phyloP scores from a whole-genome alignment of 2,329 filamentous ascomycete genomes.

The Aspergillus amoenus region DNA sequence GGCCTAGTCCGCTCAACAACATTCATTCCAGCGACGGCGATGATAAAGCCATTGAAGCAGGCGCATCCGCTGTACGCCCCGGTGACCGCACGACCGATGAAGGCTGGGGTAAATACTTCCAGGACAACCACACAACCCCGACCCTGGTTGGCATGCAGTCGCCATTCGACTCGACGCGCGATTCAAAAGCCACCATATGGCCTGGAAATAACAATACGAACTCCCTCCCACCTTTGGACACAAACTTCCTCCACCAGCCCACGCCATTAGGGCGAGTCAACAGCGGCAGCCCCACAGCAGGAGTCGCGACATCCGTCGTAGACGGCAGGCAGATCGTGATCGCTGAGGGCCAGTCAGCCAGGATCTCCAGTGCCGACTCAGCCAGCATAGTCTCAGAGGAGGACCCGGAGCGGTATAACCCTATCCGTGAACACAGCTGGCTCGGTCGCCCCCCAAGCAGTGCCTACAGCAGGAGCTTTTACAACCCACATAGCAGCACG shows the following conservation, averaged over 20 bases:
- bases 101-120: constrained; percentile 52
- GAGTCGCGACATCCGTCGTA: constrained; percentile 9
- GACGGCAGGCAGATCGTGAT: constrained; percentile 34
- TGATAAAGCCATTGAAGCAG: constrained; percentile 22
- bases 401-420: constrained; percentile 29
- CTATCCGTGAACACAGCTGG: constrained; percentile 31
- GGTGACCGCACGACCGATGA: constrained; percentile 47
- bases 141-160: constrained; percentile 26
- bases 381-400: constrained; percentile 39
- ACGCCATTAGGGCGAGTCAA: constrained; percentile 41
- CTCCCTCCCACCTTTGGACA: constrained; percentile 34
- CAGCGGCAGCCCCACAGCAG: constrained; percentile 45
- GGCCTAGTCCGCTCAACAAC: constrained; percentile 28
- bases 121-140: constrained; percentile 32
- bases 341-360: constrained; percentile 42
- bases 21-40: constrained; percentile 29
- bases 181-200: constrained; percentile 42
- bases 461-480: constrained; percentile 42
- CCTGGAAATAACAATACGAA: constrained; percentile 32
- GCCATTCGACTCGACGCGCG: constrained; percentile 22
- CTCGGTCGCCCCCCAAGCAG: constrained; percentile 41
- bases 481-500: constrained; percentile 25
- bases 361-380: constrained; percentile 45
- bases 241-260: constrained; percentile 38
- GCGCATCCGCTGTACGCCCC: constrained; percentile 19